Conservation (phyloP, 805 yeast species). For the Candida hispaniensis region DNA sequence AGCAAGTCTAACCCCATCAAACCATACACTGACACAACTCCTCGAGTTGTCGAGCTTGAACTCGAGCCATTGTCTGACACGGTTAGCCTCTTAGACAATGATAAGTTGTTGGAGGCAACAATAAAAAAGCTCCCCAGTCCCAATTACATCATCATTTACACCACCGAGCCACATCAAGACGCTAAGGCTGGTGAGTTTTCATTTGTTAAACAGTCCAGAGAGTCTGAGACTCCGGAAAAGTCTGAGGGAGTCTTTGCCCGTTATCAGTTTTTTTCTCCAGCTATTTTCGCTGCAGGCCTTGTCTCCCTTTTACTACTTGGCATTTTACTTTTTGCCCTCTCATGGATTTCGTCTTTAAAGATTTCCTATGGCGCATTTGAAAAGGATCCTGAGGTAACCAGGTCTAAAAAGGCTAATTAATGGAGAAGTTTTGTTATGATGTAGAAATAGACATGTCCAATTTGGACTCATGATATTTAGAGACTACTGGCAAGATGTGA, state of each 20-base stretch:
- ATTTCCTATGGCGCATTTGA: conserved; percentile 78
- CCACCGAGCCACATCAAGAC: conserved; percentile 22
- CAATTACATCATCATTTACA: conserved; percentile 29
- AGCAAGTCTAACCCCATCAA: conserved; percentile 35
- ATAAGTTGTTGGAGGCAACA: conserved; percentile 24
- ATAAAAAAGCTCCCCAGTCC: conserved; percentile 27
- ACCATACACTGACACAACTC: conserved; percentile 50
- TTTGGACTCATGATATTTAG: conserved; percentile 14
- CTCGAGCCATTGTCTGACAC: conserved; percentile 38
- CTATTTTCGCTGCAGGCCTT: conserved; percentile 64
- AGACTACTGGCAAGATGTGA: conserved; percentile 19
- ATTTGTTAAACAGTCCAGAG: conserved; percentile 1
- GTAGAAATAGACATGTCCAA: no score
- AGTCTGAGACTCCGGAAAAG: conserved; percentile 2
- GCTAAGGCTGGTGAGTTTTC: conserved; percentile 15
- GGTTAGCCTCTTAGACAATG: conserved; percentile 19
- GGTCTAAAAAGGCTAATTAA: conserved; percentile 12
- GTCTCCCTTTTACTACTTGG: conserved; percentile 51
- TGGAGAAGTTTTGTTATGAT: background rate
- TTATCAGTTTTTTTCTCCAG: conserved; percentile 68
- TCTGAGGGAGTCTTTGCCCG: conserved; percentile 39
- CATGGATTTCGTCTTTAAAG: conserved; percentile 61
- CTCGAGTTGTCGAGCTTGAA: conserved; percentile 48
- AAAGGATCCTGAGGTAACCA: conserved; percentile 16
- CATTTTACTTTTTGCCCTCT: conserved; percentile 50